phyloP scores from a whole-genome alignment of 345 rosid genomes.

The Gossypium thurberi region DNA sequence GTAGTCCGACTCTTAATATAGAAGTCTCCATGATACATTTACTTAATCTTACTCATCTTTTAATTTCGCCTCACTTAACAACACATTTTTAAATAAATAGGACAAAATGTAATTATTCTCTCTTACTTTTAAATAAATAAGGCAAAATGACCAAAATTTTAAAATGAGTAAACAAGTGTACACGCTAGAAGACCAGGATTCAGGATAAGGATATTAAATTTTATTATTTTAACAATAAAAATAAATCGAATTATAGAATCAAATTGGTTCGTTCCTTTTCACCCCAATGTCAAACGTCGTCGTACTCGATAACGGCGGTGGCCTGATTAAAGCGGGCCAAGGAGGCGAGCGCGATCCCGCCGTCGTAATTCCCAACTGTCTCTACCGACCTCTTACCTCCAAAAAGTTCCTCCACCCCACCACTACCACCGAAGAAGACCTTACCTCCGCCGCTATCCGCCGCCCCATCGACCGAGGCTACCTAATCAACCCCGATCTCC shows the following conservation, averaged over 20 bases:
- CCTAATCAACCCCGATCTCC: slow-evolving; percentile 75
- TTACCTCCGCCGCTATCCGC: slow-evolving; percentile 88
- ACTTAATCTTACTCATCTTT: too few species aligned
- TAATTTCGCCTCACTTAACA: too few species aligned
- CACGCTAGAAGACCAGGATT: too few species aligned
- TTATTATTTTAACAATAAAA: too few species aligned
- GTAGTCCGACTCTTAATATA: too few species aligned
- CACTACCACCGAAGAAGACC: slow-evolving; percentile 47
- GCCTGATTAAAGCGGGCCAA: slow-evolving; percentile 67
- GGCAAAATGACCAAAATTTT: too few species aligned
- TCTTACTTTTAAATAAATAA: too few species aligned
- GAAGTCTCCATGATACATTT: fast-evolving
- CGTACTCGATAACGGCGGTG: slow-evolving; percentile 90
- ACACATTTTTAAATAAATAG: too few species aligned
- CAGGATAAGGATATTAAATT: too few species aligned
- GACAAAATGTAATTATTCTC: too few species aligned
- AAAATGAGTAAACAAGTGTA: too few species aligned
- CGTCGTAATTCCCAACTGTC: slow-evolving; percentile 69
- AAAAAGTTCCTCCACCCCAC: slow-evolving; percentile 65
- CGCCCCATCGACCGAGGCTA: slow-evolving; percentile 95
- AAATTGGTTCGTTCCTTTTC: background rate
- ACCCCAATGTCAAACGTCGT: slow-evolving; percentile 53
- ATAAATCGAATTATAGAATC: too few species aligned
- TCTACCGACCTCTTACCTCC: slow-evolving; percentile 70
- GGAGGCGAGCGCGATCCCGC: slow-evolving; percentile 82